A percentile compares a stretch with the other conserved stretches of the same genome.
Evolutionary conservation across 2,329 filamentous ascomycete genomes (phyloP).

Genomic region (Trichophyton simii): DNA sequence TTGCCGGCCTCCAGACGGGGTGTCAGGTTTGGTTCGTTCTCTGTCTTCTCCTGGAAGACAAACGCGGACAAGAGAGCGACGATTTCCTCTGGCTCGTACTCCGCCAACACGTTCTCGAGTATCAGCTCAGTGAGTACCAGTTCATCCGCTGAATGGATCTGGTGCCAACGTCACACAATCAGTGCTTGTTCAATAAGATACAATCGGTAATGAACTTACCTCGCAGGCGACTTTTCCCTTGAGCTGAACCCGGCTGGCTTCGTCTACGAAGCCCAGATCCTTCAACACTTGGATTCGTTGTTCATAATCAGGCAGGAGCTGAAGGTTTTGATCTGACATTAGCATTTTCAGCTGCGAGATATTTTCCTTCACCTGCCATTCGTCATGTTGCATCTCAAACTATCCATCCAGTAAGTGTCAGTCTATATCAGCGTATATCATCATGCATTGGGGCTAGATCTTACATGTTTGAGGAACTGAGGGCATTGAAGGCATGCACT

Average conservation of each 20-base stretch:
- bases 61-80: slow-evolving; percentile 87
- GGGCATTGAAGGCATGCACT: slow-evolving; percentile 58
- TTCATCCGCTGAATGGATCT: slow-evolving; percentile 91
- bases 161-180: background rate
- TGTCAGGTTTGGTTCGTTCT: slow-evolving; percentile 65
- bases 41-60: slow-evolving; percentile 96
- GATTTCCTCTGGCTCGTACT: slow-evolving; percentile 93
- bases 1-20: slow-evolving; percentile 69
- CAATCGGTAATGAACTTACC: slow-evolving; percentile 25
- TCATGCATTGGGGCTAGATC: slow-evolving; percentile 28
- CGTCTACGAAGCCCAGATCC: slow-evolving; percentile 85
- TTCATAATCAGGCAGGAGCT: slow-evolving; percentile 90
- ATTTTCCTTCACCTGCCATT: slow-evolving; percentile 92
- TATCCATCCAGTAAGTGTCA: slow-evolving; percentile 23
- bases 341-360: slow-evolving; percentile 76
- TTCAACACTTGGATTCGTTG: slow-evolving; percentile 85
- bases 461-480: slow-evolving; percentile 72
- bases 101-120: slow-evolving; percentile 87
- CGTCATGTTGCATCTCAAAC: slow-evolving; percentile 93
- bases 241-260: slow-evolving; percentile 72
- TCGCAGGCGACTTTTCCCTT: slow-evolving; percentile 98
- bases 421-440: background rate
- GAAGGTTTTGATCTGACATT: slow-evolving; percentile 92
- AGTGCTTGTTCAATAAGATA: background rate
- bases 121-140: slow-evolving; percentile 91